phyloP scores from a whole-genome alignment of 2,329 filamentous ascomycete genomes.

The Dothidotthia symphoricarpi region DNA sequence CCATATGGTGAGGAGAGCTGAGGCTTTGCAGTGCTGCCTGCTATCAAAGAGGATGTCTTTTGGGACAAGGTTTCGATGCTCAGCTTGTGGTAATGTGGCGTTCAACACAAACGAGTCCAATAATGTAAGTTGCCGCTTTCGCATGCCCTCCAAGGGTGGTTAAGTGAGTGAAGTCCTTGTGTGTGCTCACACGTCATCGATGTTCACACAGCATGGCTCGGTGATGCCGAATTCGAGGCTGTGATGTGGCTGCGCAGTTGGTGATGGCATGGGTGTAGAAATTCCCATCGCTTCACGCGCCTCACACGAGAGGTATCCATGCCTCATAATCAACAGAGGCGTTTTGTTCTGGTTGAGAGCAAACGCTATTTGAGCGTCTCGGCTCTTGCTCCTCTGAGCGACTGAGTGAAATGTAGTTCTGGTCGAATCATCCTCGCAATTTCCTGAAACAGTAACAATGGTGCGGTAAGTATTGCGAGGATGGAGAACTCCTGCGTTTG shows the following conservation, averaged over 20 bases:
- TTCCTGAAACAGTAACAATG: conserved; percentile 17
- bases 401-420: conserved; percentile 5
- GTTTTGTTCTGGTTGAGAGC: no score
- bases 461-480: conserved; percentile 24
- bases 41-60: no score
- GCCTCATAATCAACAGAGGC: not conserved
- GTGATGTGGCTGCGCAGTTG: not conserved
- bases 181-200: no score
- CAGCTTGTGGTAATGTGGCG: no score
- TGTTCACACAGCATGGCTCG: no score
- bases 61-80: no score
- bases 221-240: not conserved
- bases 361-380: not conserved
- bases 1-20: no score
- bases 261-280: not conserved
- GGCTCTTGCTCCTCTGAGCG: conserved; percentile 9
- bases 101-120: no score
- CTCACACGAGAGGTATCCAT: not conserved
- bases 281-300: not conserved
- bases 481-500: conserved; percentile 24
- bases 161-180: no score
- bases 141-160: no score
- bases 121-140: no score
- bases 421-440: conserved; percentile 19
- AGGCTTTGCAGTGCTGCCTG: no score